Conservation (phyloP, 345 rosid genomes). For the Syzygium grande region DNA sequence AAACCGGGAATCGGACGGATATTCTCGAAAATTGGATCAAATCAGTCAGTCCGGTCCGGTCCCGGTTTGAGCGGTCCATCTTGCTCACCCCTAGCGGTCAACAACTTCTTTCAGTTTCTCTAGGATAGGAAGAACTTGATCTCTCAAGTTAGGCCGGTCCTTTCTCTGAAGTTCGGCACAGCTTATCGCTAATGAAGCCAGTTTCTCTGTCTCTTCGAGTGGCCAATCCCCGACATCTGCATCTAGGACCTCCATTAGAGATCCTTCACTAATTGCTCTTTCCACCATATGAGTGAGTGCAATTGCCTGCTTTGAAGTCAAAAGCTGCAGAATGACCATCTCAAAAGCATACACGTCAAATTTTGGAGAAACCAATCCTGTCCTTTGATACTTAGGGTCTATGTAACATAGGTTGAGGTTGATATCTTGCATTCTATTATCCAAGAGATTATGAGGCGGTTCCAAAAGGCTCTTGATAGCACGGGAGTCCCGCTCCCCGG, state of each 20-base stretch:
- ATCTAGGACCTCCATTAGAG: conserved; percentile 47
- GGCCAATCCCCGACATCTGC: conserved; percentile 77
- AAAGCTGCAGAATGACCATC: conserved; percentile 67
- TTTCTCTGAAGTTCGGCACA: conserved; percentile 66
- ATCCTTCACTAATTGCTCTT: conserved; percentile 33
- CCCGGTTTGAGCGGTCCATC: too few relatives aligned
- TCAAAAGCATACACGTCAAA: conserved; percentile 82
- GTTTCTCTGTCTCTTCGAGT: conserved; percentile 48
- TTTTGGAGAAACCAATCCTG: conserved; percentile 55
- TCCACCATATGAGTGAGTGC: conserved; percentile 60
- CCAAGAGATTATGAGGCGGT: too few relatives aligned
- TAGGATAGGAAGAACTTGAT: conserved; percentile 51
- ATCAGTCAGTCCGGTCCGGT: too few relatives aligned
- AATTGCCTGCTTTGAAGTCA: conserved; percentile 74
- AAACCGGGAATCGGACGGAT: too few relatives aligned
- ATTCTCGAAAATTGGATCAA: too few relatives aligned
- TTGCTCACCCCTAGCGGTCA: background rate
- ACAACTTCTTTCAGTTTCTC: conserved; percentile 55
- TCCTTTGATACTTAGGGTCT: conserved; percentile 90
- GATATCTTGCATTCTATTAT: too few relatives aligned
- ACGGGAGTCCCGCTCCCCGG: too few relatives aligned
- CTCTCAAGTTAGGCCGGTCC: conserved; percentile 57
- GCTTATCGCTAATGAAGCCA: conserved; percentile 56
- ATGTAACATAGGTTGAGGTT: conserved; percentile 38
- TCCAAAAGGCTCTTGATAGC: too few relatives aligned